A percentile compares a stretch with the other conserved stretches of the same genome.
These are phyloP conservation scores for Candida silvicultrix DNA, from an alignment of 805 yeast species.

Conservation along the genomic window DNA sequence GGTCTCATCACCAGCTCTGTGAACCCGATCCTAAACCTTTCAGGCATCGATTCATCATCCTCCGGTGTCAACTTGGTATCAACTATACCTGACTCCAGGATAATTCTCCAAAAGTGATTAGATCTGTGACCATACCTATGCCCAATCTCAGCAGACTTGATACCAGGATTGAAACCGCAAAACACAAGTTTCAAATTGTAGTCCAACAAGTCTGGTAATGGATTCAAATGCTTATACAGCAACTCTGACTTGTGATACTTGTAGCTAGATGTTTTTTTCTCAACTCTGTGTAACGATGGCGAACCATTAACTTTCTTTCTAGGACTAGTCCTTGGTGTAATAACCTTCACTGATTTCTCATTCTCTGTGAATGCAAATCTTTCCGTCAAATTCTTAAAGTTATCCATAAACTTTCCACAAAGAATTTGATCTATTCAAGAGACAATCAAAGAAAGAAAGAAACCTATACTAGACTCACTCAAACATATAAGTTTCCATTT, in stretches of 20 bases:
- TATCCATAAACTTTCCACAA: not conserved
- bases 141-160: slow-evolving; percentile 50
- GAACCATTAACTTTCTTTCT: not conserved
- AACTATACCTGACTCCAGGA: slow-evolving; percentile 46
- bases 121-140: slow-evolving; percentile 71
- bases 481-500: no score
- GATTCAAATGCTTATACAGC: slow-evolving; percentile 9
- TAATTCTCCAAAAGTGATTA: slow-evolving; percentile 61
- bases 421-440: no score
- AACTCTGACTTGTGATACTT: slow-evolving; percentile 10
- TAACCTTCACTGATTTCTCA: not conserved
- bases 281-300: not conserved
- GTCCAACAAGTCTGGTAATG: slow-evolving; percentile 18
- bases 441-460: no score
- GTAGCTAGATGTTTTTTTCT: not conserved
- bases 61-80: slow-evolving; percentile 18
- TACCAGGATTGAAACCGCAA: slow-evolving; percentile 71
- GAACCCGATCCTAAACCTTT: slow-evolving; percentile 50
- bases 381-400: not conserved
- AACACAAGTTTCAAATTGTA: slow-evolving; percentile 38
- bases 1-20: slow-evolving; percentile 66
- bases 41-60: slow-evolving; percentile 34
- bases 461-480: no score
- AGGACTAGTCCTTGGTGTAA: not conserved
- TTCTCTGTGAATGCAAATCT: not conserved